These are phyloP conservation scores for Histomonas meleagridis DNA, from an alignment of 208 protist genomes.

Conservation along the genomic window DNA sequence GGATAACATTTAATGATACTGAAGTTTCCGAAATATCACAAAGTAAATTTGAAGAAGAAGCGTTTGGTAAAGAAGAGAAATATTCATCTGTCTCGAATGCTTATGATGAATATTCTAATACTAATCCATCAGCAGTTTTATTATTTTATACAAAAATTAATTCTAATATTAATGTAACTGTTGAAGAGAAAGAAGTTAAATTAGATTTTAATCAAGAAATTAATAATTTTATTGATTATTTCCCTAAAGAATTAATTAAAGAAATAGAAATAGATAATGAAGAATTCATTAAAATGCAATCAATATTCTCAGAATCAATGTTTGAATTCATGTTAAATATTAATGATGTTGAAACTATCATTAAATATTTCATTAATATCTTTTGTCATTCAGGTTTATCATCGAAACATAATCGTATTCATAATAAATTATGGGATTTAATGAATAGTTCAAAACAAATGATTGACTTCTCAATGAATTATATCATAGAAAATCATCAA, in stretches of 20 bases:
- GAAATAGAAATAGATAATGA: neutral
- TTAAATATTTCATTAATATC: neutral
- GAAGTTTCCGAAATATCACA: too few species aligned
- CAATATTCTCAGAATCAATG: neutral
- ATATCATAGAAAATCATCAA: too few species aligned
- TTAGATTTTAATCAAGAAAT: neutral
- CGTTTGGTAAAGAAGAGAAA: neutral
- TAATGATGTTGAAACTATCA: neutral
- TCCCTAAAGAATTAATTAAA: neutral
- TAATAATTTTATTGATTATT: too few species aligned
- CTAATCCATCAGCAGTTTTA: neutral
- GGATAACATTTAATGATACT: conserved; percentile 18
- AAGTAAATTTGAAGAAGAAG: neutral
- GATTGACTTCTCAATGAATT: too few species aligned
- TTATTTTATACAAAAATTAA: neutral
- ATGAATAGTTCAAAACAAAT: too few species aligned
- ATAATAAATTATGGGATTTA: too few species aligned
- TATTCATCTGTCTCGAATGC: too few species aligned
- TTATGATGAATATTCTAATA: neutral
- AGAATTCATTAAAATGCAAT: neutral
- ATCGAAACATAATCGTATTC: too few species aligned
- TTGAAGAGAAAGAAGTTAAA: neutral
- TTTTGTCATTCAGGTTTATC: neutral
- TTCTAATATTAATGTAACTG: neutral
- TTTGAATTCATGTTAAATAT: neutral